A percentile compares a stretch with the other conserved stretches of the same genome.
Conservation (phyloP, 2,329 filamentous ascomycete species). For the Fusarium sp. region DNA sequence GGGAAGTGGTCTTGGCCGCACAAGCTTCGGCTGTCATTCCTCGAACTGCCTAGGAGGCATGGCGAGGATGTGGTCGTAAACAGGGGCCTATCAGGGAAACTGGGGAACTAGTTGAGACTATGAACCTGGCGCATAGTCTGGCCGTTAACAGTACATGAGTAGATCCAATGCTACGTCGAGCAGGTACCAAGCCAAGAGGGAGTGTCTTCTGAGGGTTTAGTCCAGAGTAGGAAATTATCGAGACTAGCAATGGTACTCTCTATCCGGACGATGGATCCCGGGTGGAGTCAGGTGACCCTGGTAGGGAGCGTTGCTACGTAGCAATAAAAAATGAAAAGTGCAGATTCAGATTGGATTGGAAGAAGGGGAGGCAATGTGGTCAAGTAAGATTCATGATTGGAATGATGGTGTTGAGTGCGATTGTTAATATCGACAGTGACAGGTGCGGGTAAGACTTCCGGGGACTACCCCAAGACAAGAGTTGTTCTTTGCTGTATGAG, state of each 20-base stretch:
- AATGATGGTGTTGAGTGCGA: background rate
- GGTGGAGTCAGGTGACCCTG: background rate
- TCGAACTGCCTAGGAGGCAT: background rate
- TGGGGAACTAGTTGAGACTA: background rate
- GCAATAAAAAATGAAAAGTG: background rate
- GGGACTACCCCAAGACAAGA: background rate
- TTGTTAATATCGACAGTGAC: background rate
- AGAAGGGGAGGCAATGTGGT: background rate
- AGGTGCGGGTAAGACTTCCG: slow-evolving; percentile 4
- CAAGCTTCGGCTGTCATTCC: background rate
- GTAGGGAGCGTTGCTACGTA: background rate
- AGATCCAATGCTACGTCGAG: background rate
- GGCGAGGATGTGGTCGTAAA: background rate
- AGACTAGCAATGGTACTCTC: background rate
- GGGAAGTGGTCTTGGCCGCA: slow-evolving; percentile 11
- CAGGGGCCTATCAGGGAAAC: background rate
- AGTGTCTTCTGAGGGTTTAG: background rate
- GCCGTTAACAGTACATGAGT: background rate
- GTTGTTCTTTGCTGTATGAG: background rate
- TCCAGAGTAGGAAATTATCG: background rate
- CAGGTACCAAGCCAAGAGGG: background rate
- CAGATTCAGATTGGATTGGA: too few species aligned
- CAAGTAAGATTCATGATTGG: background rate
- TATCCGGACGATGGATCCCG: background rate
- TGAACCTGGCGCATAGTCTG: background rate